Evolutionary conservation across 1,284 basidiomycete species (phyloP), one percentile per base, ranked within the genome.

Genomic region (Takashimella koratensis): DNA sequence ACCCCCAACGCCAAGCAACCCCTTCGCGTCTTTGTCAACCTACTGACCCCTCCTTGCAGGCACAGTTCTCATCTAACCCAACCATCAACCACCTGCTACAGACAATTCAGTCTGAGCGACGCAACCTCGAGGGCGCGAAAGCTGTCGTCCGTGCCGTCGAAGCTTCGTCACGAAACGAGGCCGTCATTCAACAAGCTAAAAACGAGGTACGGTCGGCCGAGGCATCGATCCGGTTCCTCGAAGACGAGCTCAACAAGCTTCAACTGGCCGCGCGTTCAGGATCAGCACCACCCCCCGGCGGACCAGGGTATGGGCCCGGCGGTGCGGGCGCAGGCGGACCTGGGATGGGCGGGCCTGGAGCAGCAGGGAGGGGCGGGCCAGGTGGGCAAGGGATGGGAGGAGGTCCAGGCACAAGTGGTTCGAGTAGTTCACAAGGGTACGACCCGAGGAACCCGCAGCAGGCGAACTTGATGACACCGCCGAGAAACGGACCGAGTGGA

Each of bases 41-140:
- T 16, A 16, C 30, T 36, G 16, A 36, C 8, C 16, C 30, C 8
- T 36, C 30, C 30, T 8, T 16, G 16, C 30, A 36, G 30, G 30
- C 30, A 36, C 30, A 36, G 16, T 36, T 36, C 30, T 36, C 30
- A 8, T 8, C 60, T 27, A 67, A 74, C 50, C 70, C 70, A 36
- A 71, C 69, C 53, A 67, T 74, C 51, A 65, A 64, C 49, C 68
- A 60, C 50, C 66, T 76, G 25, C 64, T 75, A 42, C 58, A 64
- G 51, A 75, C 71, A 13, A 69, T 76, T 47, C 65, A 66, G 45
- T 70, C 69, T 11, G 75, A 76, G 59, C 60, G 67, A 22, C 66
- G 73, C 20, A 76, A 76, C 56, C 62, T 76, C 30, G 72, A 75
- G 58, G 75, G 75, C 26, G 75, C 75, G 47, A 73, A 74, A 51